These are phyloP conservation scores for Parietaria judaica DNA, from an alignment of 306 rosid genomes.

Conservation along the genomic window DNA sequence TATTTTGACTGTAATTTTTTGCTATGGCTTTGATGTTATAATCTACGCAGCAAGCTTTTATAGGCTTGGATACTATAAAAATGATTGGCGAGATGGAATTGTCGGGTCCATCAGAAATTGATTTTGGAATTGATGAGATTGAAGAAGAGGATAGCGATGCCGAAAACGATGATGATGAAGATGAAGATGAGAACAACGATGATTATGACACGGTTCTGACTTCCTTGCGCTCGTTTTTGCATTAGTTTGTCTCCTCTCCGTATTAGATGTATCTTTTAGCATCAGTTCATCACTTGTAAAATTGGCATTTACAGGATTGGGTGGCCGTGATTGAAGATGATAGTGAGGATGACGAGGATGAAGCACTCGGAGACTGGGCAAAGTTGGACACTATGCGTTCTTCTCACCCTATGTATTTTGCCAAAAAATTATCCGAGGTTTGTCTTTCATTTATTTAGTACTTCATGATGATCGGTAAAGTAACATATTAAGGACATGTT, in stretches of 20 bases:
- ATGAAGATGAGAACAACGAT: conserved; percentile 33
- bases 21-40: conserved; percentile 15
- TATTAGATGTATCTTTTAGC: conserved; percentile 6
- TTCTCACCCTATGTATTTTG: conserved; percentile 90
- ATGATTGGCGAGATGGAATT: conserved; percentile 77
- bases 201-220: conserved; percentile 63
- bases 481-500: background rate
- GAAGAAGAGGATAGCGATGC: conserved; percentile 58
- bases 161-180: conserved; percentile 39
- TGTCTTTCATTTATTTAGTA: conserved; percentile 14
- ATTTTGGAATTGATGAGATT: conserved; percentile 77
- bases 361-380: conserved; percentile 82
- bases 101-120: conserved; percentile 73
- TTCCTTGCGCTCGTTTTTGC: background rate
- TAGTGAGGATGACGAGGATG: conserved; percentile 49
- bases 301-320: conserved; percentile 72
- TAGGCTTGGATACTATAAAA: conserved; percentile 82
- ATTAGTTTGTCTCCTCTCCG: conserved; percentile 4
- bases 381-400: conserved; percentile 75
- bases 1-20: background rate
- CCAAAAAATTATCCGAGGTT: conserved; percentile 83
- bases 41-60: conserved; percentile 79
- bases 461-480: conserved; percentile 14
- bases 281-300: conserved; percentile 15
- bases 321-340: conserved; percentile 69